Percentiles rank a stretch among this genome's conserved stretches.
These are phyloP conservation scores for Suillus weaverae DNA, from an alignment of 768 basidiomycete genomes.

Conservation along the genomic window DNA sequence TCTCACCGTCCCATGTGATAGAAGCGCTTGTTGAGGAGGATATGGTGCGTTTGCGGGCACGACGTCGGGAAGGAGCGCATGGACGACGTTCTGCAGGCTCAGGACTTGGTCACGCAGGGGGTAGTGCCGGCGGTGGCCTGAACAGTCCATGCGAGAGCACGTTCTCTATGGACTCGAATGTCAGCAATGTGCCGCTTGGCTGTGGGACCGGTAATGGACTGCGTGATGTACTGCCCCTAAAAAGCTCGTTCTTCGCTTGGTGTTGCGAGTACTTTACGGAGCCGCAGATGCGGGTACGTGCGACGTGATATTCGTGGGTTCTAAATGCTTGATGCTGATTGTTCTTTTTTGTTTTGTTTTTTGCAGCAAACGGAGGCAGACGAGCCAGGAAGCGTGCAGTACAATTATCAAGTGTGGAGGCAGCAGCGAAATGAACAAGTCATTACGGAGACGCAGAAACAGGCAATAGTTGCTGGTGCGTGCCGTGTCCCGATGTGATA, in stretches of 20 bases:
- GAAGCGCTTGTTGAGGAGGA: constrained; percentile 92
- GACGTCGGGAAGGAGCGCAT: constrained; percentile 47
- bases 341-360: constrained; percentile 1
- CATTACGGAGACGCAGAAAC: constrained; percentile 62
- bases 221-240: constrained; percentile 83
- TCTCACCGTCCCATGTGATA: constrained; percentile 77
- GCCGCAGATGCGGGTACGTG: constrained; percentile 93
- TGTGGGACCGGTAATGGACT: constrained; percentile 80
- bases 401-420: constrained; percentile 95
- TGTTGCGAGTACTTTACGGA: constrained; percentile 97
- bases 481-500: constrained; percentile 6
- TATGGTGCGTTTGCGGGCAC: constrained; percentile 83
- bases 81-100: constrained; percentile 41
- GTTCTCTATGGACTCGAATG: constrained; percentile 73
- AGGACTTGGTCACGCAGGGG: constrained; percentile 20
- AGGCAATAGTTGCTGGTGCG: constrained; percentile 76
- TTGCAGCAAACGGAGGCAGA: constrained; percentile 88
- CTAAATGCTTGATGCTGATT: constrained; percentile 12
- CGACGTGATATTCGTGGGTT: constrained; percentile 1
- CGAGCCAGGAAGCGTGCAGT: constrained; percentile 91
- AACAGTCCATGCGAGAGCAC: constrained; percentile 75
- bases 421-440: constrained; percentile 87
- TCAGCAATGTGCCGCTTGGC: constrained; percentile 69
- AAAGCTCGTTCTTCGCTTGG: constrained; percentile 94
- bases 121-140: constrained; percentile 42